phyloP scores from a whole-genome alignment of 2,329 filamentous ascomycete genomes.

The Ramichloridium luteum region DNA sequence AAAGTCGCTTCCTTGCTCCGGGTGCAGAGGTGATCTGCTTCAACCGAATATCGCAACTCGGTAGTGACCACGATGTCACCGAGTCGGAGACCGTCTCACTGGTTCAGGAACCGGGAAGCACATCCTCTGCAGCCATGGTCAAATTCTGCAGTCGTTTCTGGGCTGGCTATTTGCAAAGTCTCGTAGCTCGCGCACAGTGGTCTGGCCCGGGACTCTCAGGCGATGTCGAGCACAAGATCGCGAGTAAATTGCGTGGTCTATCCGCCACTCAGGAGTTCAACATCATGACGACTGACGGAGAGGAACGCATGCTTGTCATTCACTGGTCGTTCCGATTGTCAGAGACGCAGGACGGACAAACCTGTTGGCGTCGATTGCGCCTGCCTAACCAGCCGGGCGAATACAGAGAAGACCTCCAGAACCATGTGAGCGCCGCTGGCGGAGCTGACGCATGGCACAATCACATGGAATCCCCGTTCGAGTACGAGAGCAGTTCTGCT shows the following conservation, averaged over 20 bases:
- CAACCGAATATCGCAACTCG: constrained; percentile 18
- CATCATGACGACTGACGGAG: too few species aligned
- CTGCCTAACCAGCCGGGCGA: constrained; percentile 8
- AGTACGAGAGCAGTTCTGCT: constrained; percentile 18
- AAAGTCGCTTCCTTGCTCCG: constrained; percentile 13
- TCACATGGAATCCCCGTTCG: constrained; percentile 24
- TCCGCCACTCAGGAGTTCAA: too few species aligned
- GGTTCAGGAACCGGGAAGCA: constrained; percentile 7
- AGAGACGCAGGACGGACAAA: constrained; percentile 11
- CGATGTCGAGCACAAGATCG: too few species aligned
- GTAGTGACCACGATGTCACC: constrained; percentile 14
- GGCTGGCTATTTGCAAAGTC: constrained; percentile 29
- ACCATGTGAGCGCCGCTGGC: constrained; percentile 13
- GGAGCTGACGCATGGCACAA: too few species aligned
- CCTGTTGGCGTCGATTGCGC: constrained; percentile 20
- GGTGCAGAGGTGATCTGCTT: constrained; percentile 13
- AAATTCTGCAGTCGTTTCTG: constrained; percentile 35
- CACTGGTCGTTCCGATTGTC: constrained; percentile 21
- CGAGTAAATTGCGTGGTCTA: constrained; percentile 32
- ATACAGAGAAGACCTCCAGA: constrained; percentile 3
- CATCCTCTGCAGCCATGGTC: constrained; percentile 18
- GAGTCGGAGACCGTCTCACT: constrained; percentile 11
- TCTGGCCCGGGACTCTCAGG: constrained; percentile 8
- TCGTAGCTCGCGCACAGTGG: too few species aligned
- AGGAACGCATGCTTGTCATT: constrained; percentile 20